These are phyloP conservation scores for Didymella exigua DNA, from an alignment of 2,329 filamentous ascomycete species.

Conservation along the genomic window DNA sequence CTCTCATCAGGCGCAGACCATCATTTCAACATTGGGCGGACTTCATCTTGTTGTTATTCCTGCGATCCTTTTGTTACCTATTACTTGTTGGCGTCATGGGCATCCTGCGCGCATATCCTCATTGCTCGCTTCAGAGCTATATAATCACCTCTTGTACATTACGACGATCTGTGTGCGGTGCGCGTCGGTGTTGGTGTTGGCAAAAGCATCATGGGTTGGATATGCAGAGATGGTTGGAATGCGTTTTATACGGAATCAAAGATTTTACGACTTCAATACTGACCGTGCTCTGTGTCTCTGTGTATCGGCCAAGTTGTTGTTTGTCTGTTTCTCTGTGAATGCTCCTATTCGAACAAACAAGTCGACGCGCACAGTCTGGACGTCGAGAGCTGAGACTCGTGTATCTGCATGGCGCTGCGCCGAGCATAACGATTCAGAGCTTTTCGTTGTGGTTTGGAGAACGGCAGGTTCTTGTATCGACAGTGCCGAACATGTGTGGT, in stretches of 20 bases:
- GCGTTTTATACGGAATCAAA: slow-evolving; percentile 10
- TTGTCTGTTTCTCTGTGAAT: no score
- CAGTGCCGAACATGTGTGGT: no score
- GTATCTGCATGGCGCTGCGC: no score
- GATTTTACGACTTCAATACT: slow-evolving; percentile 11
- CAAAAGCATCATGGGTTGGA: slow-evolving; percentile 9
- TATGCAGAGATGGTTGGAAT: not conserved
- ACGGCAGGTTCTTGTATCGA: no score
- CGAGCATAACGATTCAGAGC: no score
- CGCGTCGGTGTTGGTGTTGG: not conserved
- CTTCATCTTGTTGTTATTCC: not conserved
- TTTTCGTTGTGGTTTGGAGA: no score
- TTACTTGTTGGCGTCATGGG: slow-evolving; percentile 11
- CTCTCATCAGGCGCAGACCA: slow-evolving; percentile 6
- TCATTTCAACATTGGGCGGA: slow-evolving; percentile 4
- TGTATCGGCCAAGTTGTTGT: no score
- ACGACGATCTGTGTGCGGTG: not conserved
- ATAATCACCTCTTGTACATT: slow-evolving; percentile 21
- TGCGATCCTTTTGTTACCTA: not conserved
- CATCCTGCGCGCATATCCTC: slow-evolving; percentile 15
- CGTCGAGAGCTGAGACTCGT: no score
- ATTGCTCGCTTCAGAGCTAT: slow-evolving; percentile 5
- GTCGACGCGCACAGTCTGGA: no score
- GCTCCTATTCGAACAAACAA: no score
- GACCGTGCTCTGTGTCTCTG: no score